Percentiles rank a stretch among this genome's conserved stretches.
Evolutionary conservation across 805 yeast genomes (phyloP).

Genomic region (Geotrichum ghanense): DNA sequence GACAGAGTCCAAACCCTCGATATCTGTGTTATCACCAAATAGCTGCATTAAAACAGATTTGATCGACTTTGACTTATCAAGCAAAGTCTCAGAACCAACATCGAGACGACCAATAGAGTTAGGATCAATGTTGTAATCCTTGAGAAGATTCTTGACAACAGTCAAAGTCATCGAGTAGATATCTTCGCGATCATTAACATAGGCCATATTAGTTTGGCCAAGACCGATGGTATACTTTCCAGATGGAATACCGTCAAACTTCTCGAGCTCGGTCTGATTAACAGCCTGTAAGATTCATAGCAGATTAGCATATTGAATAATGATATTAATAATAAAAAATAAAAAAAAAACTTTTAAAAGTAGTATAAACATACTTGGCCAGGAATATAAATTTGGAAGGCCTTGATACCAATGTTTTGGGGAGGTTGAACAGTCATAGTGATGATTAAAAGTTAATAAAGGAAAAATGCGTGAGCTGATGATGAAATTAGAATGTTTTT

Average conservation of each 20-base stretch:
- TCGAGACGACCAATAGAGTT: conserved; percentile 82
- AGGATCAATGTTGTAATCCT: conserved; percentile 75
- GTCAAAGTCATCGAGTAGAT: conserved; percentile 91
- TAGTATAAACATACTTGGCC: conserved; percentile 38
- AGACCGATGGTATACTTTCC: conserved; percentile 98
- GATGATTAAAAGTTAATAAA: conserved; percentile 7
- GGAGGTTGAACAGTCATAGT: conserved; percentile 30
- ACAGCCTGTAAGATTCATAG: conserved; percentile 37
- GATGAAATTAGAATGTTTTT: too few relatives aligned
- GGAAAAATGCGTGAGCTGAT: too few relatives aligned
- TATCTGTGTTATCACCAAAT: conserved; percentile 75
- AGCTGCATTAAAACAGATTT: conserved; percentile 93
- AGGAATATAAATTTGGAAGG: conserved; percentile 87
- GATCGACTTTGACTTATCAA: conserved; percentile 94
- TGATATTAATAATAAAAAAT: neutral
- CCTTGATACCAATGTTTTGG: conserved; percentile 91
- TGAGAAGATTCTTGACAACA: conserved; percentile 64
- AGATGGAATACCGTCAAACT: conserved; percentile 70
- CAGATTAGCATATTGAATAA: neutral
- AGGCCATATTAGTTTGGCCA: conserved; percentile 97
- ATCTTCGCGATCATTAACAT: conserved; percentile 95
- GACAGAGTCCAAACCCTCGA: conserved; percentile 92
- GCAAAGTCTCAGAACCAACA: conserved; percentile 95
- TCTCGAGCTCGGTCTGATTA: conserved; percentile 79
- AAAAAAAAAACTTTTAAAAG: neutral